Conservation (phyloP, 192 early-diverging fungal genomes). For the Pilobolus umbonatus region DNA sequence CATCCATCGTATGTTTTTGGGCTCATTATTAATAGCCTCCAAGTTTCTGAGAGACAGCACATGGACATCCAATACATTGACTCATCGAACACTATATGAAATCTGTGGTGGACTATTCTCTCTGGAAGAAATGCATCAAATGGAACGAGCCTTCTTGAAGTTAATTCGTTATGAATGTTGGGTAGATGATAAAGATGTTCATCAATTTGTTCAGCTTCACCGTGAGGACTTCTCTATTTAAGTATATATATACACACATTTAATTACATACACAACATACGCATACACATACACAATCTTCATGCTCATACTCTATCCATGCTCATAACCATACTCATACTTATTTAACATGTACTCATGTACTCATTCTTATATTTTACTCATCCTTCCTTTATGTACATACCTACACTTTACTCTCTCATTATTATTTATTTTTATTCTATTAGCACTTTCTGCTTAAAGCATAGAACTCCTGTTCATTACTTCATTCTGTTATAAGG, state of each 20-base stretch:
- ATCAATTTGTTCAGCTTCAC: constrained; percentile 13
- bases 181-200: constrained; percentile 18
- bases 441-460: too few relatives aligned
- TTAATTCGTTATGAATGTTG: constrained; percentile 22
- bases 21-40: constrained; percentile 26
- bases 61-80: constrained; percentile 1
- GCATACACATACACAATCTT: too few relatives aligned
- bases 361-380: not conserved
- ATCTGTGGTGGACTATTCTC: constrained; percentile 27
- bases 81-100: constrained; percentile 24
- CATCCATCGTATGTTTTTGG: constrained; percentile 29
- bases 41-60: constrained; percentile 20
- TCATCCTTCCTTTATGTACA: not conserved
- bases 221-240: constrained; percentile 21
- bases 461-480: too few relatives aligned
- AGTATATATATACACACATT: not conserved
- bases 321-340: not conserved
- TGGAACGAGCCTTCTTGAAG: constrained; percentile 25
- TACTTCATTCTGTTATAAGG: too few relatives aligned
- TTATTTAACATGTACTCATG: not conserved
- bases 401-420: too few relatives aligned
- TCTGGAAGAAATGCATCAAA: constrained; percentile 21
- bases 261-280: not conserved
- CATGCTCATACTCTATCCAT: not conserved
- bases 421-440: too few relatives aligned